Evolutionary conservation across 768 basidiomycete genomes (phyloP).

Genomic region (Rhodotorula toruloides): DNA sequence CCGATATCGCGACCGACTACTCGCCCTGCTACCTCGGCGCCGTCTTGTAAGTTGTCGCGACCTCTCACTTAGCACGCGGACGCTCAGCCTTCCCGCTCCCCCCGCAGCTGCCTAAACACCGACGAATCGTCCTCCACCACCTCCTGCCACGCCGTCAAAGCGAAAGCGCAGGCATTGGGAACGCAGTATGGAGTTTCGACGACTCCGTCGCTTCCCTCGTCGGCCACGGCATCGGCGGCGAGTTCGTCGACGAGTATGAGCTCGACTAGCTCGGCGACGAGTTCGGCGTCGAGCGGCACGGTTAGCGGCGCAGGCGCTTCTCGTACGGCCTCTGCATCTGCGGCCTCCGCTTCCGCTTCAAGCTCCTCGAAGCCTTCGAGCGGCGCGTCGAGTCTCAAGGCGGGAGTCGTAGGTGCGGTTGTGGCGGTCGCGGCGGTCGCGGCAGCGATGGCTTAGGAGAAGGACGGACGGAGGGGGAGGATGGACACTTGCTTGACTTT

Average conservation of each 20-base stretch:
- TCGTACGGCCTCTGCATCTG: no score
- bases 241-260: not conserved
- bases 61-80: not conserved
- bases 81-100: not conserved
- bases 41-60: slow-evolving; percentile 16
- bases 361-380: no score
- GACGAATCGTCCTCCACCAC: slow-evolving; percentile 4
- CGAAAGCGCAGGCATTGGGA: slow-evolving; percentile 24
- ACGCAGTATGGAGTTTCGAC: slow-evolving; percentile 27
- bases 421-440: no score
- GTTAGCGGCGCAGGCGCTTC: no score
- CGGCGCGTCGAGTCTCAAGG: no score
- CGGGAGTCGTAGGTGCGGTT: no score
- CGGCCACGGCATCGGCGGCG: not conserved
- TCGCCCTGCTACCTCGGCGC: slow-evolving; percentile 30
- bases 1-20: slow-evolving; percentile 7
- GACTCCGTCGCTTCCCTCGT: not conserved
- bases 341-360: no score
- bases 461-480: no score
- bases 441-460: no score
- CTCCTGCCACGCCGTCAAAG: slow-evolving; percentile 21
- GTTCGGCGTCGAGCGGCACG: no score
- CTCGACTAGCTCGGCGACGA: not conserved
- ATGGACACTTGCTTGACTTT: no score
- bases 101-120: slow-evolving; percentile 30